Base-by-base conservation (phyloP, 2,329 filamentous ascomycete species). In the Arthroderma sp. region DNA sequence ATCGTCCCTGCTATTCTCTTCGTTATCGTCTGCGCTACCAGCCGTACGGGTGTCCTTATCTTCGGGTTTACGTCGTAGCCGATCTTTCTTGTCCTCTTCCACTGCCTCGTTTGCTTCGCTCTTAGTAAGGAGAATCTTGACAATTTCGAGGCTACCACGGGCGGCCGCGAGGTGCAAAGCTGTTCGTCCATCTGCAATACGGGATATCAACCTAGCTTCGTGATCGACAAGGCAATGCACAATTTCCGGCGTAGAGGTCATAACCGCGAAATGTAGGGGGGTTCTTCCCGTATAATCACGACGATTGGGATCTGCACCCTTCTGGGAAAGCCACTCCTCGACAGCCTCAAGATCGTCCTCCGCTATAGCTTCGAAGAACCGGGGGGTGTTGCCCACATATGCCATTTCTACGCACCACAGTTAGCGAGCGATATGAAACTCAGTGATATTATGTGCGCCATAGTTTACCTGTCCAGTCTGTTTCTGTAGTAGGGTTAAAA, bases 91-190 rank as follows among this genome's bases (percentile, higher is more conserved):
- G 11, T 42, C 47, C 9, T 43, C n/a, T 38, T 50, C 33, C 36
- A 46, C 45, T 28, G 40, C 43, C 41, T 87, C 80, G 49, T 91
- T 91, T 29, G 74, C 71, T 46, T 77, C 74, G 29, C 51, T 53
- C 38, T 51, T 49, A 32, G 38, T 39, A 8, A 94, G 74, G 8
- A 94, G 66, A 5, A 80, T 75, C 49, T 73, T 79, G 51, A 91
- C 72, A 50, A 91, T 88, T 11, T 80, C 76, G 1, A 66, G 58
- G 50, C 78, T 66, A 0, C 86, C 86, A 22, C 81, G 73, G 38
- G 78, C 73, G 11, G 84, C 83, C 11, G 86, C 86, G 29, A 93
- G 68, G 60, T 94, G 86, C n/a, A 94, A 70, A 6, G 86, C 82
- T 2, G 85, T 93, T 52, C 77, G 75, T 3, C 86, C 86, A 59